Conservation (phyloP, 352 stramenopile genomes). For the Bremia lactucae region DNA sequence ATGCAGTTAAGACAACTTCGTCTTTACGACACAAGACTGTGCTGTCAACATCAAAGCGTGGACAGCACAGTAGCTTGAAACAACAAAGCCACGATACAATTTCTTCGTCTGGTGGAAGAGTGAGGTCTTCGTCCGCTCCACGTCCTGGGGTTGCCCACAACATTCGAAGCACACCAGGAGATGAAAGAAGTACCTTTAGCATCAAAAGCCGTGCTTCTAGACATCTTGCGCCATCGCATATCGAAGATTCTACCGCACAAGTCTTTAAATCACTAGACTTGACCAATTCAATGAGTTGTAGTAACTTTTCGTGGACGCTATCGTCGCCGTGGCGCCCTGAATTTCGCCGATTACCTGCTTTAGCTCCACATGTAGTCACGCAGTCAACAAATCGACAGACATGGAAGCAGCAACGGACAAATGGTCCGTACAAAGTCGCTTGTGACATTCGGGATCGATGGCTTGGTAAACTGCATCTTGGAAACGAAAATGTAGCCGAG, state of each 20-base stretch:
- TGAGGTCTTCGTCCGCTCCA: not conserved
- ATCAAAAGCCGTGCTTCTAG: no score
- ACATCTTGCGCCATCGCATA: slow-evolving; percentile 9
- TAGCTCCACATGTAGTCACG: slow-evolving; percentile 5
- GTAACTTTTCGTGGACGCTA: slow-evolving; percentile 5
- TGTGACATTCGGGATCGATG: slow-evolving; percentile 31
- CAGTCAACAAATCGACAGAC: slow-evolving; percentile 15
- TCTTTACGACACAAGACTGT: slow-evolving; percentile 3
- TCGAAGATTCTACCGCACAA: slow-evolving; percentile 13
- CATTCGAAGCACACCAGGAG: slow-evolving; percentile 2
- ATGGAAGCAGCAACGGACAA: slow-evolving; percentile 35
- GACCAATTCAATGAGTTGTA: slow-evolving; percentile 4
- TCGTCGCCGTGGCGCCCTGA: slow-evolving; percentile 16
- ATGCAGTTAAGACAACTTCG: not conserved
- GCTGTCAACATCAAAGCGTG: not conserved
- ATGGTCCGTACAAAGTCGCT: slow-evolving; percentile 9
- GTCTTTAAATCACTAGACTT: slow-evolving; percentile 12
- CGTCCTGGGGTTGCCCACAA: slow-evolving; percentile 3
- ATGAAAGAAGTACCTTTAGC: slow-evolving; percentile 6
- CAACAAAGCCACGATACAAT: slow-evolving; percentile 2
- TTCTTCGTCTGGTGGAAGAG: slow-evolving; percentile 1
- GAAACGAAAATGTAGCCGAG: slow-evolving; percentile 34
- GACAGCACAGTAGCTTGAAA: no score
- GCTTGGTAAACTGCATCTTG: slow-evolving; percentile 27
- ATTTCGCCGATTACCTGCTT: slow-evolving; percentile 4